phyloP scores from a whole-genome alignment of 176 grass and related monocot genomes.

The Canna indica region DNA sequence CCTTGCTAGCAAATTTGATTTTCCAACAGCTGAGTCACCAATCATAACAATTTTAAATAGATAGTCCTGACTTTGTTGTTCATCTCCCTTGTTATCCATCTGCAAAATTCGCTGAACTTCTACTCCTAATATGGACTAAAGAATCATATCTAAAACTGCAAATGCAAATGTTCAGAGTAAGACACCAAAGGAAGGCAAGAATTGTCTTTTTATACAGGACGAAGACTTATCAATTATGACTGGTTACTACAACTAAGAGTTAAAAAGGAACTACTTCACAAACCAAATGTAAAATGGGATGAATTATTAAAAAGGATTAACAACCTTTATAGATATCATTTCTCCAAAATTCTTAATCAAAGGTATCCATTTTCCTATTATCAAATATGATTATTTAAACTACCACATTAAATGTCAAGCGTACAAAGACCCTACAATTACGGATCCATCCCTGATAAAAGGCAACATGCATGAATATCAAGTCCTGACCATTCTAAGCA shows the following conservation, averaged over 20 bases:
- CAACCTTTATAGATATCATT: neutral
- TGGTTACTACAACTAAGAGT: neutral
- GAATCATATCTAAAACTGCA: neutral
- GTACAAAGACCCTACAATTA: too few species aligned
- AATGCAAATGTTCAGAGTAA: neutral
- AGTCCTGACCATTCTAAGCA: too few species aligned
- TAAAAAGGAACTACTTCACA: neutral
- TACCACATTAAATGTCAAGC: too few species aligned
- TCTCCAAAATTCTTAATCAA: too few species aligned
- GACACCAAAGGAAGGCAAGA: neutral
- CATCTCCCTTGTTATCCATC: neutral
- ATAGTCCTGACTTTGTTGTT: conserved; percentile 3
- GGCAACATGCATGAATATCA: too few species aligned
- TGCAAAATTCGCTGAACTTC: neutral
- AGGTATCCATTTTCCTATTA: too few species aligned
- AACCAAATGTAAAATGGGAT: neutral
- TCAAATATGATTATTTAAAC: too few species aligned
- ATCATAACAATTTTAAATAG: conserved; percentile 16
- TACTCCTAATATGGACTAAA: neutral
- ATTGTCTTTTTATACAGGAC: neutral
- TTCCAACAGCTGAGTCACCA: conserved; percentile 9
- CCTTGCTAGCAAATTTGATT: conserved; percentile 8
- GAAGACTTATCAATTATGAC: too few species aligned
- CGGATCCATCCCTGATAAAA: too few species aligned
- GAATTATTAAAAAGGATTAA: neutral